A percentile compares a stretch with the other conserved stretches of the same genome.
phyloP scores from a whole-genome alignment of 1,139 yeast species.

The Yamadazyma sp. region DNA sequence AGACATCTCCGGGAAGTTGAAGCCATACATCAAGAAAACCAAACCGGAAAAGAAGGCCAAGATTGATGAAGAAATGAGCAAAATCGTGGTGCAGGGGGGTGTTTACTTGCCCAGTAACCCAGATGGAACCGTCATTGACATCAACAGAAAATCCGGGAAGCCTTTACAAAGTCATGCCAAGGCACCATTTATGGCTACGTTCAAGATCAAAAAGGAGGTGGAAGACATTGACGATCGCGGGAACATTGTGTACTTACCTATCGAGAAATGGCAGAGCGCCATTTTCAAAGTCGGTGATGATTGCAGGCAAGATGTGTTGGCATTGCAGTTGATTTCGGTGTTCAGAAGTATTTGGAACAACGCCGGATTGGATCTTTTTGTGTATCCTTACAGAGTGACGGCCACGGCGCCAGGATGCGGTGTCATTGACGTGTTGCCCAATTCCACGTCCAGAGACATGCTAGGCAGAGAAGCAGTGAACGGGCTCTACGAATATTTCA shows the following conservation, averaged over 20 bases:
- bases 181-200: conserved; percentile 97
- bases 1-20: conserved; percentile 87
- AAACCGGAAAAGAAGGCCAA: conserved; percentile 96
- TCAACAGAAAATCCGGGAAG: conserved; percentile 86
- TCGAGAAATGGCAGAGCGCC: conserved; percentile 86
- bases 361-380: conserved; percentile 86
- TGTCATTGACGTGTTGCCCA: conserved; percentile 95
- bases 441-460: conserved; percentile 95
- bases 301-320: conserved; percentile 96
- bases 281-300: conserved; percentile 99
- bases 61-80: conserved; percentile 93
- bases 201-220: conserved; percentile 69
- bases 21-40: conserved; percentile 88
- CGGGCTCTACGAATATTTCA: conserved; percentile 90
- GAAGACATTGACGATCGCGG: conserved; percentile 47
- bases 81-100: conserved; percentile 73
- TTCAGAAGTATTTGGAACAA: conserved; percentile 89
- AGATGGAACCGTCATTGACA: conserved; percentile 89
- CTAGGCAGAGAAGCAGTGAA: conserved; percentile 98
- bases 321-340: conserved; percentile 86
- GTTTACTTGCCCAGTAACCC: conserved; percentile 97
- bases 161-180: conserved; percentile 99
- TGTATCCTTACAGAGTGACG: conserved; percentile 91
- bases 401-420: conserved; percentile 99
- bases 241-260: conserved; percentile 27